A percentile compares a stretch with the other conserved stretches of the same genome.
Conservation (phyloP, 495 filamentous ascomycete species). For the Paragyromitra xinjiangensis region DNA sequence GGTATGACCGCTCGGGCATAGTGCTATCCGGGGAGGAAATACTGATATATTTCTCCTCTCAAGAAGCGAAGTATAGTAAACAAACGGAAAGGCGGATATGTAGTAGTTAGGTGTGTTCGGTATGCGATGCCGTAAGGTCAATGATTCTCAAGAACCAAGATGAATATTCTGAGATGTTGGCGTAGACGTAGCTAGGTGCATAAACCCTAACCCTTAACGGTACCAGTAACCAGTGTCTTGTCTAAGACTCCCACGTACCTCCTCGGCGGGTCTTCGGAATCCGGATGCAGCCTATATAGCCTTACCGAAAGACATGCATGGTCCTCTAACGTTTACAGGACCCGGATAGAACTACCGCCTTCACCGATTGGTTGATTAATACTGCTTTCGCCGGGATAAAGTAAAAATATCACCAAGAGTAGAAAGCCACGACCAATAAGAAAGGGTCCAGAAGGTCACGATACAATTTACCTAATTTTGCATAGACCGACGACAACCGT, state of each 20-base stretch:
- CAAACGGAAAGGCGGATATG: background rate
- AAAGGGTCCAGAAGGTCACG: constrained; percentile 12
- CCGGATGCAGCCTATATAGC: background rate
- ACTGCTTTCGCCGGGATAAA: background rate
- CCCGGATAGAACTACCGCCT: background rate
- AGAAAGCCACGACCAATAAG: constrained; percentile 5
- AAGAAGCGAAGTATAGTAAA: background rate
- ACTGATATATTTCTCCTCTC: background rate
- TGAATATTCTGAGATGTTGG: background rate
- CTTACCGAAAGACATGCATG: background rate
- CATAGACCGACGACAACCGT: constrained; percentile 29
- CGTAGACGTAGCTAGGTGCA: background rate
- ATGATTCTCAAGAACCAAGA: background rate
- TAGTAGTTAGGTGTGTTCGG: background rate
- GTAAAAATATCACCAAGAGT: background rate
- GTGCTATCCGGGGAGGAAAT: background rate
- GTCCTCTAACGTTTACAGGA: background rate
- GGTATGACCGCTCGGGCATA: background rate
- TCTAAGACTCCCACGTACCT: background rate
- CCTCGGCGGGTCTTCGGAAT: background rate
- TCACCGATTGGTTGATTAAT: background rate
- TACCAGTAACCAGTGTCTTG: background rate
- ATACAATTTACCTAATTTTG: constrained; percentile 31
- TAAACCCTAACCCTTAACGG: constrained; percentile 11
- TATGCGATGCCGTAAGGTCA: background rate